Evolutionary conservation across 1,139 yeast species (phyloP).

Genomic region (Yamadazyma siamensis): DNA sequence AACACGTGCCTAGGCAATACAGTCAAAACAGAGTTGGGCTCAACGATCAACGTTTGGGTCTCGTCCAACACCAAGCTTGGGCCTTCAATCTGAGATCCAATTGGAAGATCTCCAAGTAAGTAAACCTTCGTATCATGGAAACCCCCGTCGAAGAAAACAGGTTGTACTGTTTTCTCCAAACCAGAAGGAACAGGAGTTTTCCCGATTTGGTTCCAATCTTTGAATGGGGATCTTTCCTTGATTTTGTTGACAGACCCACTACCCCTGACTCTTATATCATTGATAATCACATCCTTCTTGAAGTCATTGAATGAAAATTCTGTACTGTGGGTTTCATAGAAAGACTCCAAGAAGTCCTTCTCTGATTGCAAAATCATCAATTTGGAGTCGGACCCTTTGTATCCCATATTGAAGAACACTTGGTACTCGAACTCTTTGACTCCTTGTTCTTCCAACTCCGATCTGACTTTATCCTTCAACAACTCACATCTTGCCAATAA

Average conservation of each 20-base stretch:
- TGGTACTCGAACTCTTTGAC: slow-evolving; percentile 12
- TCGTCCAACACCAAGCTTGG: slow-evolving; percentile 20
- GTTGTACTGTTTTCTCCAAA: slow-evolving; percentile 10
- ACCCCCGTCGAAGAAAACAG: slow-evolving; percentile 44
- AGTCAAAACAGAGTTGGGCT: slow-evolving; percentile 16
- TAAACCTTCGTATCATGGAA: slow-evolving; percentile 14
- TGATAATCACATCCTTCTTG: slow-evolving; percentile 37
- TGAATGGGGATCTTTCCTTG: slow-evolving; percentile 12
- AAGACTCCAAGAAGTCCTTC: slow-evolving; percentile 29
- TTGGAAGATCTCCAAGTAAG: slow-evolving; percentile 13
- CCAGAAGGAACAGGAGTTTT: slow-evolving; percentile 5
- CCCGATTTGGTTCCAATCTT: slow-evolving; percentile 9
- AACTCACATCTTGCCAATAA: slow-evolving; percentile 14
- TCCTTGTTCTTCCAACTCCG: slow-evolving; percentile 19
- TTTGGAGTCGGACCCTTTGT: slow-evolving; percentile 20
- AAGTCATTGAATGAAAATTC: slow-evolving; percentile 69
- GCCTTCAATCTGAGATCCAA: slow-evolving; percentile 17
- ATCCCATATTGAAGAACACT: slow-evolving; percentile 20
- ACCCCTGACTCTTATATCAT: slow-evolving; percentile 17
- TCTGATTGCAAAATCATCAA: slow-evolving; percentile 18
- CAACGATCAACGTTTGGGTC: slow-evolving; percentile 21
- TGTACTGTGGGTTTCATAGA: slow-evolving; percentile 50
- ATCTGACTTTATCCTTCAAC: slow-evolving; percentile 9
- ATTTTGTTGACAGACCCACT: slow-evolving; percentile 35
- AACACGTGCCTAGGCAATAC: slow-evolving; percentile 20